Evolutionary conservation across 2,329 filamentous ascomycete genomes (phyloP), one percentile per base, ranked within the genome.

Genomic region (Aspergillus luchuensis): DNA sequence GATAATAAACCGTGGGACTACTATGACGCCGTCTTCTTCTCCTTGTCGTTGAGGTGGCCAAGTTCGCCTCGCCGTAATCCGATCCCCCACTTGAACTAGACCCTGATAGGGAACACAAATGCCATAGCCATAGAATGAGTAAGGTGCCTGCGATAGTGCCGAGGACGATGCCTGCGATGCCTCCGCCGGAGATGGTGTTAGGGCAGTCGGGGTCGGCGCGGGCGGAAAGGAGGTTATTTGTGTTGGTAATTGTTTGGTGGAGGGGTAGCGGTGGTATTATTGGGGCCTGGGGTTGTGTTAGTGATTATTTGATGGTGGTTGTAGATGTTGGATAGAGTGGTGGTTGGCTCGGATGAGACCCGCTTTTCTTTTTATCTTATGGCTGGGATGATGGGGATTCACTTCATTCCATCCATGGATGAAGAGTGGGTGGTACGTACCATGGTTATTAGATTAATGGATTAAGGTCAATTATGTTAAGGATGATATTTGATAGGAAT

Each of bases 141-240:
- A 77, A 67, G 0, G 72, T 74, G 7, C 74, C 76, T 4, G 69
- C 72, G 39, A 78, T 75, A n/a, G 72, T 70, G 10, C 76, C 76
- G 53, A 78, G 69, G 17, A 78, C 75, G 51, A 78, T 78, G 8
- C 76, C 76, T 0, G 75, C 76, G 28, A 78, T 74, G 4, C 63
- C 74, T 1, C 76, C 76, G 15, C 73, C 68, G n/a, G 66, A 69
- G 17, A 78, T 69, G 13, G 64, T 71, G 47, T 63, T 70, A 2
- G 73, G 71, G 43, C 64, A 66, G 30, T 45, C 33, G 56, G 51
- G 45, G 69, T 63, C 8, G 5, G 21, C 17, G 25, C 53, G 39
- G 15, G 25, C 5, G 3, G 17, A 17, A 3, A 56, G 17, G 36
- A 53, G 36, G 10, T 53, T 13, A 52, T 38, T 38, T 2, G 17